These are phyloP conservation scores for Thalassiosira ordinaria DNA, from an alignment of 352 stramenopile species.

Conservation along the genomic window DNA sequence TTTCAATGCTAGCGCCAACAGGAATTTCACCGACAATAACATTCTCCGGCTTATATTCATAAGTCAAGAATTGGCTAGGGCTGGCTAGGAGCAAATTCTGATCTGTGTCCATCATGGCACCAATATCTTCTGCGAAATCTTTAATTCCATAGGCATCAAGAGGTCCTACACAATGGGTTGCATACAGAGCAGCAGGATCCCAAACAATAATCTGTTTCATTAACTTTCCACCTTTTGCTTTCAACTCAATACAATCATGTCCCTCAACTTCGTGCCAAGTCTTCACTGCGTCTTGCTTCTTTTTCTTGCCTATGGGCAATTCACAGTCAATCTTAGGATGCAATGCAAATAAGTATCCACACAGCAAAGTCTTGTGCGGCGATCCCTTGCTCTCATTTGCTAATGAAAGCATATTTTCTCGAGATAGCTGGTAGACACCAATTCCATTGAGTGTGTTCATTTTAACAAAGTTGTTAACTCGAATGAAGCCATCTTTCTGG, in stretches of 20 bases:
- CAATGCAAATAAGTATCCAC: slow-evolving; percentile 28
- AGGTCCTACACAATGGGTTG: slow-evolving; percentile 22
- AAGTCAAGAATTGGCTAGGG: background rate
- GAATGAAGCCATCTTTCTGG: slow-evolving; percentile 17
- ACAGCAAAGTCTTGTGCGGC: slow-evolving; percentile 26
- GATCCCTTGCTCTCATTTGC: slow-evolving; percentile 37
- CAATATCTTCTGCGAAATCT: slow-evolving; percentile 36
- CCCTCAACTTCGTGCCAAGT: slow-evolving; percentile 30
- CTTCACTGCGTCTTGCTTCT: slow-evolving; percentile 20
- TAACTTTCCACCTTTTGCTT: slow-evolving; percentile 24
- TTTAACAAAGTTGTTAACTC: slow-evolving; percentile 33
- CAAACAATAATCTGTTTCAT: slow-evolving; percentile 38
- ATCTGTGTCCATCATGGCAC: background rate
- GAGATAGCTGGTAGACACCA: slow-evolving; percentile 30
- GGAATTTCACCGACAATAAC: slow-evolving; percentile 15
- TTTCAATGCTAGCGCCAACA: slow-evolving; percentile 6
- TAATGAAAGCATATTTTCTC: slow-evolving; percentile 31
- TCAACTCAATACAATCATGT: slow-evolving; percentile 40
- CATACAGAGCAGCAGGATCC: slow-evolving; percentile 34
- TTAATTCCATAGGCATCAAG: slow-evolving; percentile 39
- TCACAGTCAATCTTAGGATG: slow-evolving; percentile 25
- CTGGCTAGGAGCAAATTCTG: background rate
- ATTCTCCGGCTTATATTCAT: slow-evolving; percentile 4
- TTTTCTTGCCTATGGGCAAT: slow-evolving; percentile 30
- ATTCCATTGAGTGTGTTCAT: slow-evolving; percentile 21